These are phyloP conservation scores for Ophiostoma perfectum DNA, from an alignment of 2,329 filamentous ascomycete species.

Conservation along the genomic window DNA sequence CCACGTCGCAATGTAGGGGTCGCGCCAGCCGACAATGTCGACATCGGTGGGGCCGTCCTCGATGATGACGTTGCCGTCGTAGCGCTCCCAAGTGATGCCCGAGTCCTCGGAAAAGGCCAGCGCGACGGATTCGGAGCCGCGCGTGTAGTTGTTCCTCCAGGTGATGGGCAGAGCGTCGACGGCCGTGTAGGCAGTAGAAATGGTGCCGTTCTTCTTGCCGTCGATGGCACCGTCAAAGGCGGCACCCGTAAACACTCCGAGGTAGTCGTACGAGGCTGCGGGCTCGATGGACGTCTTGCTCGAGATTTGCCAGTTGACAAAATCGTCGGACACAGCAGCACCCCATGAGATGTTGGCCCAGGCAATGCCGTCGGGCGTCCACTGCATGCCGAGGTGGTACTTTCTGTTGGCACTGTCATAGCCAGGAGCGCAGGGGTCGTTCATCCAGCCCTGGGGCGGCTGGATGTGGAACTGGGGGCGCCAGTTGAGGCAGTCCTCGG, in stretches of 20 bases:
- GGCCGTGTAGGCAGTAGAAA: constrained; percentile 33
- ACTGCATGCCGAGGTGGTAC: constrained; percentile 53
- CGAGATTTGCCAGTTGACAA: constrained; percentile 40
- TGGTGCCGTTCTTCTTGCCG: constrained; percentile 33
- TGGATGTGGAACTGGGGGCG: constrained; percentile 26
- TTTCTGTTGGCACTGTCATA: constrained; percentile 43
- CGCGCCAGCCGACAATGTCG: constrained; percentile 33
- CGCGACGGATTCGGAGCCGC: constrained; percentile 39
- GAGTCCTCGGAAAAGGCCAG: constrained; percentile 38
- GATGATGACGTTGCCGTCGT: constrained; percentile 32
- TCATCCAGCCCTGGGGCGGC: constrained; percentile 31
- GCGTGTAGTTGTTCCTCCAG: constrained; percentile 38
- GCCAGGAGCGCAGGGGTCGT: constrained; percentile 47
- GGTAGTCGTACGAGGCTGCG: constrained; percentile 41
- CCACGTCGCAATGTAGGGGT: constrained; percentile 34
- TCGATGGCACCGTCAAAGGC: constrained; percentile 44
- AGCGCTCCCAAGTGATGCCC: constrained; percentile 35
- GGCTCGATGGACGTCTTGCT: constrained; percentile 34
- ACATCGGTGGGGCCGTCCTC: constrained; percentile 31
- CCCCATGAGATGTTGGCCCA: constrained; percentile 45
- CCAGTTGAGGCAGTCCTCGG: constrained; percentile 7
- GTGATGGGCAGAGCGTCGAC: constrained; percentile 35
- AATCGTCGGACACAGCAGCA: constrained; percentile 33
- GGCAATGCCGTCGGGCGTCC: constrained; percentile 36
- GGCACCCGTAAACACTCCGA: constrained; percentile 50